These are phyloP conservation scores for Xylogone sp. DNA, from an alignment of 2,329 filamentous ascomycete species.

Conservation along the genomic window DNA sequence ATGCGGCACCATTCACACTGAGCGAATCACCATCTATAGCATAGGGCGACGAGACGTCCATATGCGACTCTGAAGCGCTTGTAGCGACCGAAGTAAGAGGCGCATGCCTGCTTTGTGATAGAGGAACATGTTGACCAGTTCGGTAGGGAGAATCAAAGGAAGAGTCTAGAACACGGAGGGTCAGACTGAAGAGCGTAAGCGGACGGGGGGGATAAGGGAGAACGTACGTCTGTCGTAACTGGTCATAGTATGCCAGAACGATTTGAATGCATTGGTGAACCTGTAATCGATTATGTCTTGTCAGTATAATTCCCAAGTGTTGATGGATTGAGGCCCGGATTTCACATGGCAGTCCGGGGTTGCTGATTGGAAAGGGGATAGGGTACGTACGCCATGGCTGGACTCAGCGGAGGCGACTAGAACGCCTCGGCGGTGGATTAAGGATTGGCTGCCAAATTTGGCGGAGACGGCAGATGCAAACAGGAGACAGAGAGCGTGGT, in stretches of 20 bases:
- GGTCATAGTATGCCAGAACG: constrained; percentile 88
- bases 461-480: background rate
- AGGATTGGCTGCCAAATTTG: background rate
- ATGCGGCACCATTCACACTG: constrained; percentile 44
- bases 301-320: constrained; percentile 14
- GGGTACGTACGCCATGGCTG: constrained; percentile 28
- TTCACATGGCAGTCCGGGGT: background rate
- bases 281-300: constrained; percentile 33
- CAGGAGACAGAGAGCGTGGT: background rate
- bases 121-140: constrained; percentile 83
- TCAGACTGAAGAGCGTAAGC: constrained; percentile 40
- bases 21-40: constrained; percentile 57
- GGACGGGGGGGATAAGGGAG: constrained; percentile 7
- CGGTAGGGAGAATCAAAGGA: constrained; percentile 90
- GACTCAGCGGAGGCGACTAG: constrained; percentile 19
- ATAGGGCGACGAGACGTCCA: constrained; percentile 77
- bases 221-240: constrained; percentile 64
- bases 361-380: constrained; percentile 11
- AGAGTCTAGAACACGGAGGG: constrained; percentile 65
- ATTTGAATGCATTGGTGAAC: constrained; percentile 71
- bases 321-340: constrained; percentile 5
- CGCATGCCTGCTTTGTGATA: constrained; percentile 76
- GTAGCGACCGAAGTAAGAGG: constrained; percentile 86
- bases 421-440: constrained; percentile 15
- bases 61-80: constrained; percentile 78